Base-by-base conservation (phyloP, 768 basidiomycete genomes). In the Trametes cingulata region DNA sequence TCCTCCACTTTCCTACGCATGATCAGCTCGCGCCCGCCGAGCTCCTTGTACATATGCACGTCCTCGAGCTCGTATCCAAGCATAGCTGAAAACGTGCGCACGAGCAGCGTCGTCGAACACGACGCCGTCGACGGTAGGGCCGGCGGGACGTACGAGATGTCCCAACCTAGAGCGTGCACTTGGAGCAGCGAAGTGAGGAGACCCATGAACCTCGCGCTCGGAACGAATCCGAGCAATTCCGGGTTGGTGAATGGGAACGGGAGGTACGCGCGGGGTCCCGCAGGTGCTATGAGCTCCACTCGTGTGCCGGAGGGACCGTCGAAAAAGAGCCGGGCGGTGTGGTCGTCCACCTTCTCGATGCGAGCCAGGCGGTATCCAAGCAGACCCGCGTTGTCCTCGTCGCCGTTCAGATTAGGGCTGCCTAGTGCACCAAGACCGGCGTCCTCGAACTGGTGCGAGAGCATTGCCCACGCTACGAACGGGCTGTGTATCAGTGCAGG, bases 1-100 rank as follows among this genome's bases (percentile, higher is more conserved):
- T 83, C 79, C 61, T 79, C 75, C 40, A 87, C 80, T 67, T 75
- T 78, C 36, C 86, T 71, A 24, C 86, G 74, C 86, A 88, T 87
- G 22, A 86, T 67, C 20, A 88, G 68, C 72, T 87, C 86, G 17
- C 86, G 71, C 8, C 86, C 86, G 8, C 86, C 85, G 7, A 87
- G 72, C 61, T 87, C 86, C 69, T 87, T 88, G 69, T 86, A 88
- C 75, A 87, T 75, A 59, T 87, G 85, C 10, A 86, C 68, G 2
- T 79, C 80, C 61, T 87, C 85, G 0, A 75, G 68, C 13, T 84
- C 82, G 67, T 87, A 88, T 0, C 86, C 86, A 0, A 88, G 74
- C 8, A 86, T 60, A 56, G 81, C 76, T 2, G 79, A 79, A 62
- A 88, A 86, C 0, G 79, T 75, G 56, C 70, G 74, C 19, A 87